phyloP scores from a whole-genome alignment of 257 asterid genomes.

The Verbascum thapsus region DNA sequence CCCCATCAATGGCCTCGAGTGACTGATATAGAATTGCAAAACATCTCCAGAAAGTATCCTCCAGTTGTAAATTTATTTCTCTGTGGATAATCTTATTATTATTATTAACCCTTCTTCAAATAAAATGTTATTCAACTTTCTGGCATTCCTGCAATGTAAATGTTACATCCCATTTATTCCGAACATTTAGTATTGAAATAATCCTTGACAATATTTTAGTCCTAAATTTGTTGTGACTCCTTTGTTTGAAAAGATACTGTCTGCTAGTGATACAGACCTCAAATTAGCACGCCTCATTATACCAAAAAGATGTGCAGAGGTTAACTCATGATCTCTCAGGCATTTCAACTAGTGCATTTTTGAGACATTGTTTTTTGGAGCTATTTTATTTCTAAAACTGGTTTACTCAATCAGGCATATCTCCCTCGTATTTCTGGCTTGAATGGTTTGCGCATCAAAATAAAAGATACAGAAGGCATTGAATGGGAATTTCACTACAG shows the following conservation, averaged over 20 bases:
- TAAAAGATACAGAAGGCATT: constrained; percentile 69
- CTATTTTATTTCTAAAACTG: no score
- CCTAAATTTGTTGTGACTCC: constrained; percentile 53
- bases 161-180: constrained; percentile 8
- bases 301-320: constrained; percentile 76
- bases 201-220: constrained; percentile 61
- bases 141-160: constrained; percentile 2
- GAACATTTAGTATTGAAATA: constrained; percentile 14
- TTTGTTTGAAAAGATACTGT: constrained; percentile 59
- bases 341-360: constrained; percentile 8
- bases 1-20: constrained; percentile 53
- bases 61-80: constrained; percentile 29
- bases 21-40: constrained; percentile 48
- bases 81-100: constrained; percentile 5
- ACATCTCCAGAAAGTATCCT: constrained; percentile 64
- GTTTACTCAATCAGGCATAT: constrained; percentile 45
- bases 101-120: neutral
- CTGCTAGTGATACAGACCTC: constrained; percentile 58
- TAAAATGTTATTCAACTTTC: neutral
- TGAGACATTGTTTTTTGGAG: constrained; percentile 13
- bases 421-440: constrained; percentile 65
- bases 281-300: constrained; percentile 59
- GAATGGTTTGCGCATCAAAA: constrained; percentile 49
- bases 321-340: constrained; percentile 31
- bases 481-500: constrained; percentile 68